Evolutionary conservation across 1,284 basidiomycete genomes (phyloP).

Genomic region (Moesziomyces globuligerus): DNA sequence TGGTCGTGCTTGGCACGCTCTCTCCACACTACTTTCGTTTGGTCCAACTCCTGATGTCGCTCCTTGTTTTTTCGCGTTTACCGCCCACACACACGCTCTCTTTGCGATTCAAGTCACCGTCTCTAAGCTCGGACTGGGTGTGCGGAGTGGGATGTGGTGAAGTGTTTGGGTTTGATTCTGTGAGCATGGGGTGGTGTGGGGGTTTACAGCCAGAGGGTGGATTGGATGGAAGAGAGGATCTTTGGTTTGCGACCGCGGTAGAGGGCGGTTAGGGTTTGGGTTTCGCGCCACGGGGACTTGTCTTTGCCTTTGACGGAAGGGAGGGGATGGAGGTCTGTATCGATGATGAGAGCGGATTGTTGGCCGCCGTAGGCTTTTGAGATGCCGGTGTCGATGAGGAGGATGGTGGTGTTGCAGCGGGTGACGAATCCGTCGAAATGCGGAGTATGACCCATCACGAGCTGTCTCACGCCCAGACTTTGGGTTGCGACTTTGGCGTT

Average conservation of each 20-base stretch:
- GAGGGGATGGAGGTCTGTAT: slow-evolving; percentile 39
- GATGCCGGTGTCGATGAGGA: slow-evolving; percentile 66
- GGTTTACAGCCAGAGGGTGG: slow-evolving; percentile 13
- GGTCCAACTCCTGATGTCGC: slow-evolving; percentile 33
- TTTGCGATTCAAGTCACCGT: too few relatives aligned
- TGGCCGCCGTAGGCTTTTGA: slow-evolving; percentile 61
- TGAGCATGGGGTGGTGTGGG: neutral
- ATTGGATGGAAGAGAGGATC: slow-evolving; percentile 18
- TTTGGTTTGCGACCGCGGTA: slow-evolving; percentile 39
- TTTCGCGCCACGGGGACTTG: slow-evolving; percentile 30
- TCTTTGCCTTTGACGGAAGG: slow-evolving; percentile 1
- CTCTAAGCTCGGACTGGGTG: too few relatives aligned
- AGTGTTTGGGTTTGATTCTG: neutral
- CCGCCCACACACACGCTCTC: too few relatives aligned
- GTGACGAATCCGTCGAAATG: slow-evolving; percentile 59
- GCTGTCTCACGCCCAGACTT: slow-evolving; percentile 25
- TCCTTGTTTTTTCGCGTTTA: slow-evolving; percentile 20
- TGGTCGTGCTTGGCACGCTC: too few relatives aligned
- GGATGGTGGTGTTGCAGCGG: slow-evolving; percentile 47
- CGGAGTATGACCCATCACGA: slow-evolving; percentile 65
- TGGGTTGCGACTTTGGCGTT: slow-evolving; percentile 22
- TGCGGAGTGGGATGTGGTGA: too few relatives aligned
- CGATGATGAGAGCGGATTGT: slow-evolving; percentile 59
- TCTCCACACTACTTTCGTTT: slow-evolving; percentile 3
- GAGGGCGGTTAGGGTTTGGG: slow-evolving; percentile 38